Evolutionary conservation across 169 alveolate species (phyloP), one percentile per base, ranked within the genome.

Genomic region (Plasmodium gaboni): DNA sequence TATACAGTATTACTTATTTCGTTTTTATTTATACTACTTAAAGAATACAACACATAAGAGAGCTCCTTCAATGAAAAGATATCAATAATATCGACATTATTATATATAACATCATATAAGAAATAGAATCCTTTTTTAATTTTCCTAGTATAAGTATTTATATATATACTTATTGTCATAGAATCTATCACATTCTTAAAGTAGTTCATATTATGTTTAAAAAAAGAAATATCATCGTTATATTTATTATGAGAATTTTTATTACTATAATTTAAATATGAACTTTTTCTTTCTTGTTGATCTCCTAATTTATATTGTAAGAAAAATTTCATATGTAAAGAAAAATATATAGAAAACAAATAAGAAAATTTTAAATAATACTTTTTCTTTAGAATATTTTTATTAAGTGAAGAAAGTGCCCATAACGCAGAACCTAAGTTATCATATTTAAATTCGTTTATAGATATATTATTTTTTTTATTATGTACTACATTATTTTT

Each of bases 371-470:
- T 78, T n/a, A 78, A 57, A 42, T 64, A 78, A 65, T 46, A 26
- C 6, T 78, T 78, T 19, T 78, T 78, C 17, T 65, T 78, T 0
- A 78, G 17, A 9, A 78, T 76, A 32, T 78, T 68, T 32, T 59
- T 78, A 59, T 51, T 78, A 57, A 78, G 76, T 7, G 89, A 64
- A 13, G 65, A 64, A 46, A 78, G 17, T 13, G 89, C 89, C 89
- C 89, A 78, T 17, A 78, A 32, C 0, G 89, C 89, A 1, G 89
- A 78, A 10, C 89, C 89, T 38, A 78, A 44, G 19, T 78, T 78
- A 4, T 78, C 89, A 17, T 78, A 78, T 6, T 78, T 78, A 13
- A 78, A 8, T 9, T 78, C 89, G 42, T 78, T 78, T 32, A 78
- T 78, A 7, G 57, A 64, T 19, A 78, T 59, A 24, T 60, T 19